Percentiles rank a stretch among this genome's conserved stretches.
Evolutionary conservation across 73 alveolate species (phyloP).

Genomic region (Uronychia binucleata): DNA sequence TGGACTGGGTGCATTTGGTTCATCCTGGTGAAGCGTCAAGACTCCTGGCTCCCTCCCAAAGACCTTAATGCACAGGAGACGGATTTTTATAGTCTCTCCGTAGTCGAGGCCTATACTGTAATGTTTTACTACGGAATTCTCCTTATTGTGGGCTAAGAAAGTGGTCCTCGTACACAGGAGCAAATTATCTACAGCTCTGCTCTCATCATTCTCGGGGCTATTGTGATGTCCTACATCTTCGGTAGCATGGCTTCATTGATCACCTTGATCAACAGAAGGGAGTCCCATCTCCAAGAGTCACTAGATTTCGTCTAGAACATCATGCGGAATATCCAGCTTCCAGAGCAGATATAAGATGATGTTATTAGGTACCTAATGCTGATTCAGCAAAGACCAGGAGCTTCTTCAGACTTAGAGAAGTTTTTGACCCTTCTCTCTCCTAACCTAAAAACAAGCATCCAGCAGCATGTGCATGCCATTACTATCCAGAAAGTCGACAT

Average conservation of each 20-base stretch:
- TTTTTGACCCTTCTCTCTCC: slow-evolving; percentile 62
- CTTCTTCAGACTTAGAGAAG: slow-evolving; percentile 45
- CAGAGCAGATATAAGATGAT: slow-evolving; percentile 43
- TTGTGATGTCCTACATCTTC: slow-evolving; percentile 56
- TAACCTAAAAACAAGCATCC: slow-evolving; percentile 20
- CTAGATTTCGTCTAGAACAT: slow-evolving; percentile 40
- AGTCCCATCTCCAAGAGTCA: slow-evolving; percentile 40
- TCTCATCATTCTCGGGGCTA: slow-evolving; percentile 49
- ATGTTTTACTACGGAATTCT: slow-evolving; percentile 56
- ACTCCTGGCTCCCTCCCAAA: slow-evolving; percentile 61
- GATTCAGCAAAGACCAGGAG: slow-evolving; percentile 56
- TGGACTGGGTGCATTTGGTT: slow-evolving; percentile 74
- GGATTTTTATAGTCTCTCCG: slow-evolving; percentile 10
- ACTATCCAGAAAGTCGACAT: slow-evolving; percentile 25
- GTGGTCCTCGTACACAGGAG: slow-evolving; percentile 28
- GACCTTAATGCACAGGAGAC: slow-evolving; percentile 39
- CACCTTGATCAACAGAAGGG: slow-evolving; percentile 51
- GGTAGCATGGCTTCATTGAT: slow-evolving; percentile 71
- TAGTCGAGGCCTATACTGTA: slow-evolving; percentile 33
- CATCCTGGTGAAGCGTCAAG: slow-evolving; percentile 39
- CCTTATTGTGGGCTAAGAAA: slow-evolving; percentile 55
- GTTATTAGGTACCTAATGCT: slow-evolving; percentile 41
- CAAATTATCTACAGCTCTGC: slow-evolving; percentile 41
- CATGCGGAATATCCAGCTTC: slow-evolving; percentile 55
- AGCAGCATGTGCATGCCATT: slow-evolving; percentile 13